These are phyloP conservation scores for Maudiozyma humilis DNA, from an alignment of 1,139 yeast genomes.

Conservation along the genomic window DNA sequence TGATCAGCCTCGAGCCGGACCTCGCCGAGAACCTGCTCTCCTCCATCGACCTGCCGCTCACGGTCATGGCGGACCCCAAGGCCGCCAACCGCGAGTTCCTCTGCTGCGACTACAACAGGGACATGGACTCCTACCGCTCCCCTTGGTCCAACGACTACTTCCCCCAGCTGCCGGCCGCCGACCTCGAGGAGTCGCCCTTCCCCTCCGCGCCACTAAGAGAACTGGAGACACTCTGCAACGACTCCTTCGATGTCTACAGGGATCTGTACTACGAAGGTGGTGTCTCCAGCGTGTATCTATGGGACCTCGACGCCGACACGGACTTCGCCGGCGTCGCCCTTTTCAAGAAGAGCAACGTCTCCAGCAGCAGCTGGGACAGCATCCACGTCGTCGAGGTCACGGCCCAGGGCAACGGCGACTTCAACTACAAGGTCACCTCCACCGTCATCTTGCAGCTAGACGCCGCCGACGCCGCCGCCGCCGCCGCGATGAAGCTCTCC, in stretches of 20 bases:
- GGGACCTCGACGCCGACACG: constrained; percentile 56
- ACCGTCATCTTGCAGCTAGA: constrained; percentile 74
- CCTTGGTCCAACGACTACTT: constrained; percentile 84
- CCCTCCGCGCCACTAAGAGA: constrained; percentile 64
- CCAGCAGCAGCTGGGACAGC: constrained; percentile 74
- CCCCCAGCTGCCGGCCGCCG: constrained; percentile 51
- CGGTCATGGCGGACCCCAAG: constrained; percentile 44
- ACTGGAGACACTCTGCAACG: constrained; percentile 75
- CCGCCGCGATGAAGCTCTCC: constrained; percentile 45
- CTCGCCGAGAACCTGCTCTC: constrained; percentile 82
- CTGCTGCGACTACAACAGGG: constrained; percentile 91
- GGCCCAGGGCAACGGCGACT: constrained; percentile 34
- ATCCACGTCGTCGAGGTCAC: constrained; percentile 84
- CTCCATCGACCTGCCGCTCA: constrained; percentile 80
- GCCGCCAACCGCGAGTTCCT: constrained; percentile 51
- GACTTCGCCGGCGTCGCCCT: constrained; percentile 87
- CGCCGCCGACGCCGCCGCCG: constrained; percentile 18
- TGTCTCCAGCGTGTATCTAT: constrained; percentile 78
- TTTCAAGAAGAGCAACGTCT: constrained; percentile 54
- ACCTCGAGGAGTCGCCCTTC: constrained; percentile 55
- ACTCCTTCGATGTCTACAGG: constrained; percentile 84
- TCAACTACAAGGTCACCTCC: constrained; percentile 70
- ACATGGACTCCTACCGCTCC: constrained; percentile 84
- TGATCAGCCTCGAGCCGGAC: constrained; percentile 73
- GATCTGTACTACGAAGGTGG: constrained; percentile 95